Percentiles rank a stretch among this genome's conserved stretches.
Evolutionary conservation across 2,329 filamentous ascomycete species (phyloP).

Genomic region (Clarireedia homoeocarpa): DNA sequence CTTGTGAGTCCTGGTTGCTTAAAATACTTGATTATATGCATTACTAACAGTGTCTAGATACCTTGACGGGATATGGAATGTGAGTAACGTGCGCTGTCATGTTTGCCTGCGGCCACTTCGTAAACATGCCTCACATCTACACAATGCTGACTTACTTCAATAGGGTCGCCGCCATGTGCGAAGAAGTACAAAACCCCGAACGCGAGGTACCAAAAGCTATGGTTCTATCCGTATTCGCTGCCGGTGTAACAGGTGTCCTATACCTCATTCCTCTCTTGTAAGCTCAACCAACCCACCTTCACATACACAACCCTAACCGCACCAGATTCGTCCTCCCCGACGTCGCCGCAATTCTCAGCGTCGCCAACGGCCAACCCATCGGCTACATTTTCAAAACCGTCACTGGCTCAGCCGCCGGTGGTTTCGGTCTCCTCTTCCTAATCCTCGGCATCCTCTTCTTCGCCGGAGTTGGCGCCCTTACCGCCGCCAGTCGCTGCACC

Average conservation of each 20-base stretch:
- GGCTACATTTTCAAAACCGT: slow-evolving; percentile 68
- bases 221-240: slow-evolving; percentile 59
- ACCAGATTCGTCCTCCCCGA: slow-evolving; percentile 59
- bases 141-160: slow-evolving; percentile 58
- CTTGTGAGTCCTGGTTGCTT: slow-evolving; percentile 17
- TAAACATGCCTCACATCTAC: slow-evolving; percentile 12
- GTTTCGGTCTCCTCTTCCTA: slow-evolving; percentile 68
- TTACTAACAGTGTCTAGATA: slow-evolving; percentile 36
- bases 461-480: slow-evolving; percentile 66
- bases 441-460: slow-evolving; percentile 72
- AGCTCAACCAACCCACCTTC: not conserved
- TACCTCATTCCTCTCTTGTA: slow-evolving; percentile 63
- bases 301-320: not conserved
- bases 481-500: slow-evolving; percentile 65
- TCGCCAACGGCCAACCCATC: slow-evolving; percentile 68
- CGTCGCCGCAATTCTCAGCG: slow-evolving; percentile 52
- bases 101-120: not conserved
- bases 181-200: slow-evolving; percentile 62
- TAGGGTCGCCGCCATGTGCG: slow-evolving; percentile 65
- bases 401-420: slow-evolving; percentile 51
- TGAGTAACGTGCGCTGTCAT: not conserved
- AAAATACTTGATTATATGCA: not conserved
- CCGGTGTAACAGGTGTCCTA: slow-evolving; percentile 55
- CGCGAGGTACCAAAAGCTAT: slow-evolving; percentile 65
- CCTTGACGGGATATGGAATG: slow-evolving; percentile 20